phyloP scores from a whole-genome alignment of 306 rosid genomes.

The Cercis canadensis region DNA sequence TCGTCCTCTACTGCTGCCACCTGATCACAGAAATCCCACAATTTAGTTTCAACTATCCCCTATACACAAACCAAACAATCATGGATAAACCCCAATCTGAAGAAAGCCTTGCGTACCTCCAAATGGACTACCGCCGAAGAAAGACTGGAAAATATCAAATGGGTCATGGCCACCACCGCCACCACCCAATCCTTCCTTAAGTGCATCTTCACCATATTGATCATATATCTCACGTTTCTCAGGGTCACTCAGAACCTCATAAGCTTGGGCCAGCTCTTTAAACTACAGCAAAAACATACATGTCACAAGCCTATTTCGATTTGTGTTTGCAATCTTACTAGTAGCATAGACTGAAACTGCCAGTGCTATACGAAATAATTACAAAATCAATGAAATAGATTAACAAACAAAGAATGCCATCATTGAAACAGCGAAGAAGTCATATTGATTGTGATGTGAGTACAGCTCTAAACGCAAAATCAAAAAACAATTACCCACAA shows the following conservation, averaged over 20 bases:
- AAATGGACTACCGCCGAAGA: constrained; percentile 90
- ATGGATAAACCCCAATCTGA: not conserved
- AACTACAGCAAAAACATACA: constrained; percentile 51
- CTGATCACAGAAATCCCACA: constrained; percentile 44
- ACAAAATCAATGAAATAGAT: not conserved
- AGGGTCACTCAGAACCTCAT: constrained; percentile 91
- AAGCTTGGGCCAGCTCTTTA: constrained; percentile 94
- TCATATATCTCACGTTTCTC: constrained; percentile 96
- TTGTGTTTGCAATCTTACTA: not conserved
- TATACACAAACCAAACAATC: not conserved
- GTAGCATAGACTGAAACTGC: not conserved
- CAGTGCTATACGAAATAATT: not conserved
- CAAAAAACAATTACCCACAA: no score
- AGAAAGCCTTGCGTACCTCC: constrained; percentile 51
- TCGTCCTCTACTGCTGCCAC: constrained; percentile 88
- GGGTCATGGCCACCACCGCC: constrained; percentile 96
- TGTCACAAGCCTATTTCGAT: not conserved
- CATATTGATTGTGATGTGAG: not conserved
- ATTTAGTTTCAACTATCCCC: not conserved
- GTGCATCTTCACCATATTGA: constrained; percentile 93
- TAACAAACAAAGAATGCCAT: not conserved
- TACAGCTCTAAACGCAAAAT: not conserved
- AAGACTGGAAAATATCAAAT: constrained; percentile 86
- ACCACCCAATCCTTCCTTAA: constrained; percentile 98
- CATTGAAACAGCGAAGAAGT: not conserved